Evolutionary conservation across 192 early-diverging fungal genomes (phyloP), one percentile per base, ranked within the genome.

Genomic region (Geranomyces michiganensis): DNA sequence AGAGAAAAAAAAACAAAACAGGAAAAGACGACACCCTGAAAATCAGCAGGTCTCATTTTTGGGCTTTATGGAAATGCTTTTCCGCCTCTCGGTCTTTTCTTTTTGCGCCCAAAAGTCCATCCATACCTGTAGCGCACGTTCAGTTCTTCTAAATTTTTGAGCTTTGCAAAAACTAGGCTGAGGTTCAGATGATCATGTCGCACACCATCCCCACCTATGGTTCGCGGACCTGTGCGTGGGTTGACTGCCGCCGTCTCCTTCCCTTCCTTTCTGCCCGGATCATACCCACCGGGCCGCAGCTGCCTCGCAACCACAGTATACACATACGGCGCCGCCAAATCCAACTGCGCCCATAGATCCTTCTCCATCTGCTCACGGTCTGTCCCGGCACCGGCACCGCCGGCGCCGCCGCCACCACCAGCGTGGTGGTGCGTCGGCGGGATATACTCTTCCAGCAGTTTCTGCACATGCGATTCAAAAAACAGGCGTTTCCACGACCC

Each of bases 401-500:
- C 36, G 36, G 10, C 36, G 10, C 3, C 33, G 3, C 65, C 75
- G 10, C 10, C 5, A 3, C 36, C 36, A 41, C 5, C 36, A 41
- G 36, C 36, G 10, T n/a, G n/a, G n/a, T 47, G 47, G 45, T 67
- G 68, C 6, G 56, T 71, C 27, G 67, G 72, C n/a, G 82, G 84
- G 0, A 56, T 68, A 29, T 73, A 79, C 13, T 58, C 31, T 73
- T 85, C 81, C 36, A 79, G 73, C 6, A 77, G 19, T n/a, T 74
- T 65, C 31, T 71, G 77, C 1, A 82, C 48, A 60, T 81, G 73
- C 17, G 71, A 32, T 68, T 86, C 84, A 60, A 84, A 86, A 55
- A 82, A 86, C 21, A 83, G 62, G 1, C 75, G 73, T 53, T 84
- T 84, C 84, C 84, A 86, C 9, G 70, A 75, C 3, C 70, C 73